Evolutionary conservation across 495 filamentous ascomycete genomes (phyloP).

Genomic region (Penicillium turbatum): DNA sequence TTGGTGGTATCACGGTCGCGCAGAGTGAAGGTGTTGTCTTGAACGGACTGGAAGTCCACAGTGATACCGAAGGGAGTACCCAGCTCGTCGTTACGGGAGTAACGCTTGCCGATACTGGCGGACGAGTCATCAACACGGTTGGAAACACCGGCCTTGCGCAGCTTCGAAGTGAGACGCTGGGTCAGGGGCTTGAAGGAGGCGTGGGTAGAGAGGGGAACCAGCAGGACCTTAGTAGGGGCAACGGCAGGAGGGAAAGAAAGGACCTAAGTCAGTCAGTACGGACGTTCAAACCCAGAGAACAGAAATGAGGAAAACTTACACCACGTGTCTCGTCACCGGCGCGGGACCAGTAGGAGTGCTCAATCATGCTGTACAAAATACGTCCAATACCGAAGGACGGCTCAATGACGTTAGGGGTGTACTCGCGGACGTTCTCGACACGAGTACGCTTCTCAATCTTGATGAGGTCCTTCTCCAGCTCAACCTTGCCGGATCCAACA

Average conservation of each 20-base stretch:
- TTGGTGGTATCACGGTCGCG: conserved; percentile 63
- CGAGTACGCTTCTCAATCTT: conserved; percentile 66
- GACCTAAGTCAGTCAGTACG: conserved; percentile 39
- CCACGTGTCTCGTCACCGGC: conserved; percentile 59
- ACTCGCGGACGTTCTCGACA: conserved; percentile 67
- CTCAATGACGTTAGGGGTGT: conserved; percentile 80
- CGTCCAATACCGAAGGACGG: conserved; percentile 82
- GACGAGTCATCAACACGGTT: conserved; percentile 63
- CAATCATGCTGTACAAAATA: conserved; percentile 71
- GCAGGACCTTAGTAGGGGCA: conserved; percentile 65
- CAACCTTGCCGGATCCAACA: conserved; percentile 60
- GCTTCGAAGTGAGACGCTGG: conserved; percentile 45
- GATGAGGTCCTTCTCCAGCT: conserved; percentile 66
- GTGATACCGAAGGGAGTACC: conserved; percentile 63
- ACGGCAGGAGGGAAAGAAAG: conserved; percentile 63
- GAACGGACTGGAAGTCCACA: conserved; percentile 66
- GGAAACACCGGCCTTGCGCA: conserved; percentile 56
- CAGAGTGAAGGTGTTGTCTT: conserved; percentile 64
- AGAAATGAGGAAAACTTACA: conserved; percentile 40
- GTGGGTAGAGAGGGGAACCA: conserved; percentile 61
- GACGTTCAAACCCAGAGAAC: background rate
- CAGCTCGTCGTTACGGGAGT: conserved; percentile 64
- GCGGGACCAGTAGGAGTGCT: conserved; percentile 76
- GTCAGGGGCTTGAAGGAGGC: conserved; percentile 54
- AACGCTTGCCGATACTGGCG: conserved; percentile 66